A percentile compares a stretch with the other conserved stretches of the same genome.
Evolutionary conservation across 805 yeast genomes (phyloP).

Genomic region (Grigorovia humatica): DNA sequence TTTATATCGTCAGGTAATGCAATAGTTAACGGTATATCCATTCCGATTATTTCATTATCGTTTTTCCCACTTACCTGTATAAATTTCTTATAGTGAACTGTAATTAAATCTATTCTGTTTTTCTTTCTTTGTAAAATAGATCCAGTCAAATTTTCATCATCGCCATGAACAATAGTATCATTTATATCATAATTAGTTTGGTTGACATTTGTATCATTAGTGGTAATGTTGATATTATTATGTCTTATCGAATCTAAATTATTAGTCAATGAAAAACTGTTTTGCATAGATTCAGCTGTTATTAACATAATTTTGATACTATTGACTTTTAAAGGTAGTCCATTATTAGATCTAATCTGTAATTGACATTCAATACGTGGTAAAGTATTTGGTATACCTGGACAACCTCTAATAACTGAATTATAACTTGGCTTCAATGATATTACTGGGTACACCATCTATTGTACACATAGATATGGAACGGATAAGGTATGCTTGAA

Average conservation of each 20-base stretch:
- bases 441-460: constrained; percentile 21
- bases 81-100: constrained; percentile 26
- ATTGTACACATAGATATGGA: background rate
- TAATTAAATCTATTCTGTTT: constrained; percentile 18
- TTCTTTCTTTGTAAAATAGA: constrained; percentile 3
- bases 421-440: constrained; percentile 41
- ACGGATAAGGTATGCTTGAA: background rate
- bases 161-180: background rate
- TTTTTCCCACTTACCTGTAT: constrained; percentile 14
- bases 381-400: constrained; percentile 52
- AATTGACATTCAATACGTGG: constrained; percentile 52
- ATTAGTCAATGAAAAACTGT: constrained; percentile 3
- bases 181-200: background rate
- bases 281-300: constrained; percentile 40
- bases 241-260: background rate
- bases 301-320: constrained; percentile 39
- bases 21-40: constrained; percentile 51
- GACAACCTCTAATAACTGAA: constrained; percentile 53
- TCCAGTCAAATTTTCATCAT: background rate
- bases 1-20: constrained; percentile 44
- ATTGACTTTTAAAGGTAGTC: constrained; percentile 38
- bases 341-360: constrained; percentile 43
- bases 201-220: background rate
- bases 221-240: background rate
- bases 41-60: constrained; percentile 31